Conservation (phyloP, 108 stramenopile species). For the Parietichytrium sp. region DNA sequence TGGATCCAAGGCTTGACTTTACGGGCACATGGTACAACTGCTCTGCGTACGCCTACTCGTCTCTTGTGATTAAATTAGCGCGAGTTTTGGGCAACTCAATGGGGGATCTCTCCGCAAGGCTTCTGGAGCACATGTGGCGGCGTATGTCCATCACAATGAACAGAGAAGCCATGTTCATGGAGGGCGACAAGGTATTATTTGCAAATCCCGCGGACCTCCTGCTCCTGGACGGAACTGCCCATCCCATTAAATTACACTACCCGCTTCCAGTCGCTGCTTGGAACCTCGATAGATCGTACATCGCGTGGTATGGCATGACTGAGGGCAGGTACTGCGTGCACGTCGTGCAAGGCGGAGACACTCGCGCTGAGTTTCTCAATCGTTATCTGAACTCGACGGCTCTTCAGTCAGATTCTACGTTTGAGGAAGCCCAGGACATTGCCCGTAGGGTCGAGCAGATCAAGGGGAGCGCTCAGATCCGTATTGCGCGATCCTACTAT, state of each 20-base stretch:
- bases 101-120: constrained; percentile 8
- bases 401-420: too few relatives aligned
- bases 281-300: not conserved
- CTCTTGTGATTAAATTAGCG: not conserved
- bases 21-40: not conserved
- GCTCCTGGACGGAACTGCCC: not conserved
- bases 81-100: not conserved
- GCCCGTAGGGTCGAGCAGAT: not conserved
- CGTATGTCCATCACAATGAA: not conserved
- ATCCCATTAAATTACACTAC: not conserved
- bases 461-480: not conserved
- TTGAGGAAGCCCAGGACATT: constrained; percentile 17
- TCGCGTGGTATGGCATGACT: not conserved
- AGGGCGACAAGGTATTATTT: constrained; percentile 3
- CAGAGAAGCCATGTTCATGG: not conserved
- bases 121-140: constrained; percentile 19
- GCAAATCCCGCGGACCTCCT: constrained; percentile 19
- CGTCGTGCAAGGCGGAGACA: not conserved
- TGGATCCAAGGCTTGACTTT: not conserved
- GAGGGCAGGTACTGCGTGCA: not conserved
- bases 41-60: not conserved
- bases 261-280: constrained; percentile 14
- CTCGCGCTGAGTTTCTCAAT: too few relatives aligned
- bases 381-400: too few relatives aligned
- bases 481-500: not conserved